Evolutionary conservation across 495 filamentous ascomycete genomes (phyloP), one percentile per base, ranked within the genome.

Genomic region (Podospora didyma): DNA sequence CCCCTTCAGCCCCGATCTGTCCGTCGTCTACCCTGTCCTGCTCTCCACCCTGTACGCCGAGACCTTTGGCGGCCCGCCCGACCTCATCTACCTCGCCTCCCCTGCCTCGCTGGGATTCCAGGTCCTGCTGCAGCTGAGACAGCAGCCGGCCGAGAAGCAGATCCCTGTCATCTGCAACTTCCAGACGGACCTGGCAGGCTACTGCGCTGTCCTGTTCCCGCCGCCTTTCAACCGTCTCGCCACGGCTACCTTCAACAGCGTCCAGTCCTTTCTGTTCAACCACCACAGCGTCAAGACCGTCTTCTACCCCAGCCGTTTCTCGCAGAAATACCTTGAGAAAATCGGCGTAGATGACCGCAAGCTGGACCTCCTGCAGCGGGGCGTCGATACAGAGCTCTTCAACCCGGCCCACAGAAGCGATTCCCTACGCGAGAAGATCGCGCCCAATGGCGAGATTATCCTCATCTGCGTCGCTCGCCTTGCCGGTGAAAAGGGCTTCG

Each of bases 31-130:
- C 64, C 83, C 84, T 1, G 80, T 86, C 60, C 79, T 80, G 22
- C 73, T 86, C 23, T 76, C 77, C 11, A 68, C 75, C 7, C 61
- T 86, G 20, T 84, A 79, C 57, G 65, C 62, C 12, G 71, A 74
- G 26, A 80, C 81, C 1, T 84, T 83, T 51, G 62, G 73, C 31
- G 52, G 54, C 2, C 59, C 66, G 2, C 84, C 83, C 1, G 77
- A 78, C 57, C 68, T 86, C 35, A 79, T 86, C 59, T 87, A 87
- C 58, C 68, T 86, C 1, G 84, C 84, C 12, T 85, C 81, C 51
- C 84, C 84, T 0, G 84, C 84, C 0, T 84, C 80, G 2, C 63
- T 87, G 10, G 83, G 84, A 9, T 87, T 86, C 58, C 83, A 86
- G 57, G 77, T 86, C 58, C 74, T 86, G 56, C 57, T 73, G 6